These are phyloP conservation scores for Tuber melanosporum DNA, from an alignment of 495 filamentous ascomycete species.

Conservation along the genomic window DNA sequence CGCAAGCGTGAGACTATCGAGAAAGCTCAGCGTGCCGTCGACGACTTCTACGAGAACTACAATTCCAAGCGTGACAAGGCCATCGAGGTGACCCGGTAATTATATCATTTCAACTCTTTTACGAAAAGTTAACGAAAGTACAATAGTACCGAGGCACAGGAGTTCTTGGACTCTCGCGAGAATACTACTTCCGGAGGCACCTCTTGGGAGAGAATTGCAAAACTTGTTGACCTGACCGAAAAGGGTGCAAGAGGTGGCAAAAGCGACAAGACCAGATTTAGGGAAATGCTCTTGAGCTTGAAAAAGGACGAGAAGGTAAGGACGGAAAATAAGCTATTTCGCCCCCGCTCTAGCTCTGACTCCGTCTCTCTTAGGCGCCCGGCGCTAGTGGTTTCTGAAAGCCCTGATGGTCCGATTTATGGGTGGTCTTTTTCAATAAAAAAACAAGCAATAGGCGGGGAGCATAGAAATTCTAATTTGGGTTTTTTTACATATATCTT, in stretches of 20 bases:
- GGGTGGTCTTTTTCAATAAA: background rate
- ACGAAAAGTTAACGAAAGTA: constrained; percentile 2
- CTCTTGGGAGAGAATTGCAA: constrained; percentile 96
- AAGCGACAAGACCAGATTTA: constrained; percentile 89
- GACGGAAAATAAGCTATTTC: too few species aligned
- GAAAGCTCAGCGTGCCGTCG: constrained; percentile 81
- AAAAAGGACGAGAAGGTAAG: constrained; percentile 80
- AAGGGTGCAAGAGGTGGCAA: constrained; percentile 77
- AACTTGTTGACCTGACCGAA: constrained; percentile 90
- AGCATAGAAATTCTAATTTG: constrained; percentile 5
- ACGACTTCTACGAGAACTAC: constrained; percentile 99
- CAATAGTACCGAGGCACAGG: constrained; percentile 69
- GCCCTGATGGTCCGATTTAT: background rate
- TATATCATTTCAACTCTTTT: background rate
- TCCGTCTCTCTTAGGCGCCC: constrained; percentile 23
- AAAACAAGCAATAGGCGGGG: background rate
- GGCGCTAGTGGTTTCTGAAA: constrained; percentile 38
- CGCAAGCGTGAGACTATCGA: constrained; percentile 76
- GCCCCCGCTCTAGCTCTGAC: constrained; percentile 11
- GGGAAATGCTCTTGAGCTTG: constrained; percentile 79
- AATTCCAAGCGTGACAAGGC: constrained; percentile 92
- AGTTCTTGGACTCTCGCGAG: constrained; percentile 80
- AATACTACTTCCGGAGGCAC: constrained; percentile 90
- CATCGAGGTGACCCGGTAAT: constrained; percentile 64
- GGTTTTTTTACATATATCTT: background rate